Percentiles rank a stretch among this genome's conserved stretches.
Conservation (phyloP, 768 basidiomycete genomes). For the Coprinopsis sp. region DNA sequence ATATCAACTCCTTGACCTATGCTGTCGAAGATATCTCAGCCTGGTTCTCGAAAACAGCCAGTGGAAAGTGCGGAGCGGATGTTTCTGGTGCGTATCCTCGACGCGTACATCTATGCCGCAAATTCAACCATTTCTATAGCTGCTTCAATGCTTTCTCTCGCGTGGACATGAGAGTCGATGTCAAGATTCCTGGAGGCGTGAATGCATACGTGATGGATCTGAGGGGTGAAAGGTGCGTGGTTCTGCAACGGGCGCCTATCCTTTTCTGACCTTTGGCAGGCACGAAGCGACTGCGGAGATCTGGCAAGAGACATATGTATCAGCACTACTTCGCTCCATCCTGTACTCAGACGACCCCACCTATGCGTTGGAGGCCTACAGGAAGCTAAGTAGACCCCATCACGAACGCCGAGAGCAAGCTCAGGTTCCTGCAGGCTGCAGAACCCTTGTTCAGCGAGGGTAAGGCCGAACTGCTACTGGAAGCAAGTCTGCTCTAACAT, state of each 20-base stretch:
- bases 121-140: conserved; percentile 32
- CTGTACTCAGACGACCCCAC: conserved; percentile 95
- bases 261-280: conserved; percentile 33
- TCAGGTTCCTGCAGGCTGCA: conserved; percentile 85
- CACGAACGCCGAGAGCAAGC: conserved; percentile 80
- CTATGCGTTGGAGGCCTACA: conserved; percentile 87
- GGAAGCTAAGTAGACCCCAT: conserved; percentile 97
- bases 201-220: conserved; percentile 91
- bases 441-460: conserved; percentile 88
- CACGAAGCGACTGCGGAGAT: conserved; percentile 89
- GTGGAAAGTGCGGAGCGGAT: conserved; percentile 92
- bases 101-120: background rate
- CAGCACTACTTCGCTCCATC: conserved; percentile 85
- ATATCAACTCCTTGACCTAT: conserved; percentile 98
- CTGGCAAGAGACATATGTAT: conserved; percentile 98
- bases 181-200: conserved; percentile 97
- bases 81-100: conserved; percentile 75
- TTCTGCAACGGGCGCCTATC: background rate
- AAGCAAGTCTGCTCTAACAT: background rate
- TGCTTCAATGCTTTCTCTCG: conserved; percentile 98
- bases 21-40: conserved; percentile 85
- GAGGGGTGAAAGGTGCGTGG: conserved; percentile 82
- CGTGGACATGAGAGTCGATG: conserved; percentile 94
- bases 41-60: conserved; percentile 84
- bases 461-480: background rate